Evolutionary conservation across 192 early-diverging fungal species (phyloP).

Genomic region (Coemansia sp.): DNA sequence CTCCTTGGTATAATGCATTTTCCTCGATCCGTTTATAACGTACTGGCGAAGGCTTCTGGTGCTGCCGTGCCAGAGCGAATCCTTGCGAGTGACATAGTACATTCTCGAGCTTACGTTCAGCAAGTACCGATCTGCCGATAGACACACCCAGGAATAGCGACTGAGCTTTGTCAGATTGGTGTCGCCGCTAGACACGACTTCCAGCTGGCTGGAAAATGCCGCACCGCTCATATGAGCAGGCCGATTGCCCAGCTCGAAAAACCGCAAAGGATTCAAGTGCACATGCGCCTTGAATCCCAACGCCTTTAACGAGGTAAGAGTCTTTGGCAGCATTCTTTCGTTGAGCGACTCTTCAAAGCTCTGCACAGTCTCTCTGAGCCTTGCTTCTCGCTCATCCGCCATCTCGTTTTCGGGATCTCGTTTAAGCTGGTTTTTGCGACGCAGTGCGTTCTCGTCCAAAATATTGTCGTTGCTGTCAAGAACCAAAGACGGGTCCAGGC

Average conservation of each 20-base stretch:
- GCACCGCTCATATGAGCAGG: not conserved
- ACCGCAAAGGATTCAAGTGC: conserved; percentile 32
- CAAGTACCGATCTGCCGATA: conserved; percentile 22
- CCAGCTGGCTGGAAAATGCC: conserved; percentile 3
- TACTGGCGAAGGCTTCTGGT: conserved; percentile 10
- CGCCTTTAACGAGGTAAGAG: conserved; percentile 16
- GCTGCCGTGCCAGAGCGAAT: conserved; percentile 12
- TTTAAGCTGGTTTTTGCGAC: not conserved
- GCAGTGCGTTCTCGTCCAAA: conserved; percentile 2
- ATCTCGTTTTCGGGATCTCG: not conserved
- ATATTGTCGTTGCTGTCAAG: conserved; percentile 47
- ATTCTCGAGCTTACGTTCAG: not conserved
- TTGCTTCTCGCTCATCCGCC: not conserved
- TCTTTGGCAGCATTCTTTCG: not conserved
- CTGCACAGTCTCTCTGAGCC: not conserved
- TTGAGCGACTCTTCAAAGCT: conserved; percentile 6
- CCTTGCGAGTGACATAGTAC: conserved; percentile 13
- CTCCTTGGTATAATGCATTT: conserved; percentile 7
- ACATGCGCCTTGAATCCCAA: conserved; percentile 24
- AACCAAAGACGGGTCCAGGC: conserved; percentile 61
- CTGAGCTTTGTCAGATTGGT: conserved; percentile 18
- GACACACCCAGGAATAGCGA: conserved; percentile 26
- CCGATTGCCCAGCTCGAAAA: conserved; percentile 14
- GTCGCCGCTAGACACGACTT: conserved; percentile 24
- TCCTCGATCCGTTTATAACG: not conserved